A percentile compares a stretch with the other conserved stretches of the same genome.
These are phyloP conservation scores for Neonectria sp. DNA, from an alignment of 2,329 filamentous ascomycete species.

Conservation along the genomic window DNA sequence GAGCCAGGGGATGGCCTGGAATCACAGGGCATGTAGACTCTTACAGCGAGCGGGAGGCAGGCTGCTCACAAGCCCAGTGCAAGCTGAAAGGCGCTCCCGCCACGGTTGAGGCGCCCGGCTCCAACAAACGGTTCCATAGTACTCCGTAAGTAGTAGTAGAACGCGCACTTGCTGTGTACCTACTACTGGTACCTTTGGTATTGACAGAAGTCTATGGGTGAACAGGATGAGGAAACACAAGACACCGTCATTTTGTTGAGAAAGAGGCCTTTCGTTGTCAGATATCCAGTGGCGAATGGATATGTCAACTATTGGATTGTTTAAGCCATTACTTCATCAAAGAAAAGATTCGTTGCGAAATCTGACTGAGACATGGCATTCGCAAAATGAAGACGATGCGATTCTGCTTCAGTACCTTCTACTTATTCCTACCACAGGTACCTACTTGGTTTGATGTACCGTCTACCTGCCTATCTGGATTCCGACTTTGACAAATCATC, in stretches of 20 bases:
- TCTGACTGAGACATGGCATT: slow-evolving; percentile 4
- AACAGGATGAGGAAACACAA: not conserved
- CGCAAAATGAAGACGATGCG: not conserved
- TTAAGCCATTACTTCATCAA: not conserved
- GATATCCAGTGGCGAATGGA: not conserved
- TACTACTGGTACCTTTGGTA: not conserved
- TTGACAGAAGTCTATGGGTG: not conserved
- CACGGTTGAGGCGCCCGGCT: not conserved
- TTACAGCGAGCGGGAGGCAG: not conserved
- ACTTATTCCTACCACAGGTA: too few species aligned
- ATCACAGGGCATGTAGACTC: slow-evolving; percentile 13
- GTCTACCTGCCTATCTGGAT: too few species aligned
- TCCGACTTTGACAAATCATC: not conserved
- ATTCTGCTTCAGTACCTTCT: not conserved
- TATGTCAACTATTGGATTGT: not conserved
- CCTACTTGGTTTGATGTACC: too few species aligned
- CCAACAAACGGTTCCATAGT: too few species aligned
- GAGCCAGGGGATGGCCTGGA: slow-evolving; percentile 3
- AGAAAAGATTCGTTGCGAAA: not conserved
- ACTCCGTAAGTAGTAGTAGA: too few species aligned
- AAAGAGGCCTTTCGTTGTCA: not conserved
- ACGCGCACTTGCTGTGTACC: too few species aligned
- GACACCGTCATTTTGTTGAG: not conserved
- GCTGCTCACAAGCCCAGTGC: not conserved
- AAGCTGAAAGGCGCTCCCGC: not conserved